Evolutionary conservation across 73 alveolate genomes (phyloP).

Genomic region (Paraurostyla sp.): DNA sequence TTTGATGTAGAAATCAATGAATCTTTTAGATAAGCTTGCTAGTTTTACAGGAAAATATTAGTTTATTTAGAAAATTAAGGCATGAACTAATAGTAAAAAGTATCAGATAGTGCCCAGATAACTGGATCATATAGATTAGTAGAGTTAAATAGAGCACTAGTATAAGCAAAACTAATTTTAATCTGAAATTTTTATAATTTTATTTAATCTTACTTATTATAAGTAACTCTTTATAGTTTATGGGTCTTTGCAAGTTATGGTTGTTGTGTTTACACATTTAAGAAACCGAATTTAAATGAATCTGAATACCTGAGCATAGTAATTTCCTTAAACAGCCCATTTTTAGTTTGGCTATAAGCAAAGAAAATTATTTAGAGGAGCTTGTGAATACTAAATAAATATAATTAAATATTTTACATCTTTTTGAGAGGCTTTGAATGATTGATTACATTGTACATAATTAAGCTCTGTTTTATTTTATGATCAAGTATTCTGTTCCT

Average conservation of each 20-base stretch:
- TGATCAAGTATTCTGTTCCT: background rate
- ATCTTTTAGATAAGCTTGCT: constrained; percentile 8
- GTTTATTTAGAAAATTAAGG: background rate
- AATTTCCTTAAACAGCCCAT: background rate
- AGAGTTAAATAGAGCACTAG: background rate
- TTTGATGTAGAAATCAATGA: background rate
- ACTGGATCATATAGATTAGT: background rate
- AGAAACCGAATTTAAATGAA: background rate
- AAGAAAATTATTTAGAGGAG: background rate
- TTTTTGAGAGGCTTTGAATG: background rate
- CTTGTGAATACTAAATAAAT: background rate
- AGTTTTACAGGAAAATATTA: background rate
- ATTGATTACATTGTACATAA: background rate
- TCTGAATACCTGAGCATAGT: background rate
- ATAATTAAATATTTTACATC: background rate
- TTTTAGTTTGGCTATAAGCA: background rate
- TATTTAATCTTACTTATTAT: background rate
- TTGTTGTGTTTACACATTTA: background rate
- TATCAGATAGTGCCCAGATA: background rate
- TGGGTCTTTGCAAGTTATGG: background rate
- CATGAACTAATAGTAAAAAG: background rate
- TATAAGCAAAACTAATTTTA: background rate
- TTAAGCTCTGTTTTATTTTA: background rate
- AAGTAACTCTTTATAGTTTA: background rate
- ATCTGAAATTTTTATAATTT: background rate